Evolutionary conservation across 257 asterid species (phyloP).

Genomic region (Rehmannia glutinosa): DNA sequence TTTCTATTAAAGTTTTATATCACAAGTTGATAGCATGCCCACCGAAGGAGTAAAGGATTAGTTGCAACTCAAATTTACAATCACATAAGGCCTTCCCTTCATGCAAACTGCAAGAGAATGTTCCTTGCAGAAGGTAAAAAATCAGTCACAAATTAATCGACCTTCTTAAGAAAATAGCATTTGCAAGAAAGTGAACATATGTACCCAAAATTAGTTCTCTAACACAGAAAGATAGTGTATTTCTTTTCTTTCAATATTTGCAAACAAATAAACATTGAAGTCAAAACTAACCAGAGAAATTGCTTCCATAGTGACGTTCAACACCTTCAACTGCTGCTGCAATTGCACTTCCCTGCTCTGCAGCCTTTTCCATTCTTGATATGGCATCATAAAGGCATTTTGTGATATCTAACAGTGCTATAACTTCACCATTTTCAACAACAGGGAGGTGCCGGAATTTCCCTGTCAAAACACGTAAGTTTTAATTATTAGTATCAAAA

Average conservation of each 20-base stretch:
- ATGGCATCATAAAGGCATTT: conserved; percentile 97
- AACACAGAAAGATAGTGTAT: no score
- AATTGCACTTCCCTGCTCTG: conserved; percentile 96
- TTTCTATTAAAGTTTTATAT: no score
- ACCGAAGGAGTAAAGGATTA: not conserved
- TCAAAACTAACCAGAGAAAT: conserved; percentile 64
- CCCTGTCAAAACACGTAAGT: conserved; percentile 36
- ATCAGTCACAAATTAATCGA: not conserved
- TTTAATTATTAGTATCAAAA: not conserved
- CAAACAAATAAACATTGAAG: conserved; percentile 5
- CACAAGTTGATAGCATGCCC: not conserved
- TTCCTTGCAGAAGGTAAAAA: not conserved
- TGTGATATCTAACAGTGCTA: conserved; percentile 87
- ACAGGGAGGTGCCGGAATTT: conserved; percentile 97
- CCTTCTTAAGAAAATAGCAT: not conserved
- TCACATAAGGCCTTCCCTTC: not conserved
- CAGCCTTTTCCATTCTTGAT: conserved; percentile 97
- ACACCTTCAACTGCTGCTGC: conserved; percentile 99
- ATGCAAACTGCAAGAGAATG: not conserved
- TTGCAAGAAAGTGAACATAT: not conserved
- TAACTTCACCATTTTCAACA: conserved; percentile 98
- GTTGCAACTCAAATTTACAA: no score
- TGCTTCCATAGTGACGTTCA: conserved; percentile 87
- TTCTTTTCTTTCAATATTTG: no score
- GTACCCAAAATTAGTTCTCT: not conserved